These are phyloP conservation scores for Kregervanrija delftensis DNA, from an alignment of 805 yeast species.

Conservation along the genomic window DNA sequence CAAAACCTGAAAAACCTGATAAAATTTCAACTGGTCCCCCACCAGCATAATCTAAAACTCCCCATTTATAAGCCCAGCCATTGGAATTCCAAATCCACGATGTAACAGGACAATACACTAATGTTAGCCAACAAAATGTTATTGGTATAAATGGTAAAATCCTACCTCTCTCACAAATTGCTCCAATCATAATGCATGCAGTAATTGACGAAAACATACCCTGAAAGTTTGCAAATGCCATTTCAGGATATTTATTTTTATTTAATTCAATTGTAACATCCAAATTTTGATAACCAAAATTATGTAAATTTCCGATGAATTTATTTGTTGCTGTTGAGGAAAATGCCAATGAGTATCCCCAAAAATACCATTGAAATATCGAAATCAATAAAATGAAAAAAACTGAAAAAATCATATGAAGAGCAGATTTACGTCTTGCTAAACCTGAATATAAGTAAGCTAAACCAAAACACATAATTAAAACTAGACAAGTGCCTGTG, in stretches of 20 bases:
- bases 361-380: constrained; percentile 89
- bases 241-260: constrained; percentile 56
- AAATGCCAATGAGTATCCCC: constrained; percentile 96
- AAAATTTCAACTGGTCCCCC: constrained; percentile 96
- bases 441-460: constrained; percentile 90
- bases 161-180: constrained; percentile 89
- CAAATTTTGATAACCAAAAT: constrained; percentile 75
- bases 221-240: constrained; percentile 81
- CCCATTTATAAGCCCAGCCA: constrained; percentile 94
- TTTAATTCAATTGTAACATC: constrained; percentile 22
- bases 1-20: constrained; percentile 88
- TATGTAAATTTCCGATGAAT: constrained; percentile 80
- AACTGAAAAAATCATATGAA: constrained; percentile 78
- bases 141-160: constrained; percentile 79
- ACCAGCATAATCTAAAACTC: constrained; percentile 94
- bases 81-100: constrained; percentile 92
- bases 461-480: constrained; percentile 92
- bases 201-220: constrained; percentile 93
- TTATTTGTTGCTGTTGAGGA: constrained; percentile 71
- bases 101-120: constrained; percentile 91
- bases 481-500: constrained; percentile 62
- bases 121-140: constrained; percentile 80
- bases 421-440: constrained; percentile 84
- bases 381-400: constrained; percentile 43
- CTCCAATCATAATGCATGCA: constrained; percentile 84